phyloP scores from a whole-genome alignment of 192 early-diverging fungal species.

The Ambispora gerdemannii region DNA sequence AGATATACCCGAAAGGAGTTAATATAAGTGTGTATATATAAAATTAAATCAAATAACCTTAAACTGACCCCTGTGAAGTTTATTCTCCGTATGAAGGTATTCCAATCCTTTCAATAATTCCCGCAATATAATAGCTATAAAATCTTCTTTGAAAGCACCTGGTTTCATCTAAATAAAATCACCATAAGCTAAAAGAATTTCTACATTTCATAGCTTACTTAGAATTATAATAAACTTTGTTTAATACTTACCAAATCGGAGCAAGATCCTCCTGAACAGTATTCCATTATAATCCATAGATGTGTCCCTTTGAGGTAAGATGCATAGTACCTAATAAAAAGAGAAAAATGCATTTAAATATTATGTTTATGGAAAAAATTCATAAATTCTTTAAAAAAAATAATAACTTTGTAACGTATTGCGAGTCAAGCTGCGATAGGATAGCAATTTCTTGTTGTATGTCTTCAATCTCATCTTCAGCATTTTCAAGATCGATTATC shows the following conservation, averaged over 20 bases:
- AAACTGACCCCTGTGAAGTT: constrained; percentile 72
- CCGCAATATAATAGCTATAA: constrained; percentile 88
- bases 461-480: constrained; percentile 98
- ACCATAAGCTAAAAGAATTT: constrained; percentile 12
- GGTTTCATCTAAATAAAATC: constrained; percentile 70
- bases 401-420: constrained; percentile 79
- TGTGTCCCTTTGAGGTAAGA: constrained; percentile 86
- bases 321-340: constrained; percentile 70
- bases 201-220: neutral
- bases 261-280: constrained; percentile 92
- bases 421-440: constrained; percentile 87
- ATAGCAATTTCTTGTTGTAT: constrained; percentile 97
- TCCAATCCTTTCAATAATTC: constrained; percentile 88
- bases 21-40: constrained; percentile 1
- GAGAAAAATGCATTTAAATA: neutral
- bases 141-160: constrained; percentile 77
- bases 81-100: constrained; percentile 87
- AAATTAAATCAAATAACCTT: neutral
- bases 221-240: neutral
- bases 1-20: constrained; percentile 29
- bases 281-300: constrained; percentile 99
- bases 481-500: constrained; percentile 93
- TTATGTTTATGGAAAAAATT: too few species aligned
- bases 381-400: too few species aligned
- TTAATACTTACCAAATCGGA: constrained; percentile 71